Evolutionary conservation across 1,139 yeast genomes (phyloP), one percentile per base, ranked within the genome.

Genomic region (Saccharomycopsis hybrid): DNA sequence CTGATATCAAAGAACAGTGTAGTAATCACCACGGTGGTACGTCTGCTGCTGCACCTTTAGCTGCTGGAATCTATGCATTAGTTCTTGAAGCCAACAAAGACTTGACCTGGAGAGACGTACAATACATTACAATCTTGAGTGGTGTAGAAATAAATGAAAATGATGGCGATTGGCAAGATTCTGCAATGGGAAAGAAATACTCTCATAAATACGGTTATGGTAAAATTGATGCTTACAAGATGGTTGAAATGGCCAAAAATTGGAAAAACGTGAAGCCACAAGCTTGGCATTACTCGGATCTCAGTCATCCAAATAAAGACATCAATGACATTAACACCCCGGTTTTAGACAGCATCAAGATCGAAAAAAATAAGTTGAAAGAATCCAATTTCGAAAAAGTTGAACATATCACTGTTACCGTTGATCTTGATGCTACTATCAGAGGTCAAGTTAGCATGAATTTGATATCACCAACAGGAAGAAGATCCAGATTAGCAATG

Each of bases 31-130:
- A 94, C 66, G 96, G 97, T 5, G 99, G 99, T 27, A 94, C 99
- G 0, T 90, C 97, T 18, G 98, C 98, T 0, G 97, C 98, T 18
- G 98, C 98, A 0, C 99, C 99, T 0, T 73, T 94, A 51, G 98
- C 97, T 0, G 97, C 97, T 0, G 98, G 98, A 24, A 76, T 94
- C 1, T 88, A 85, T 63, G 78, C 97, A 0, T 71, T 94, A 50
- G 87, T 86, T 1, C 71, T 92, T 47, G 80, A 84, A 59, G 88
- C 81, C 2, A 85, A 95, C 56, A 96, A 97, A 1, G 74, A 82
- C 3, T 74, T 94, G 54, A 86, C 97, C 0, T 94, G 99, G 99
- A 78, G 98, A 63, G 99, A 94, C 63, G 73, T 90, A 52, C 99
- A 94, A 67, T 86, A 89, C 60, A 73, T 94, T 13, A 77, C 87